A percentile compares a stretch with the other conserved stretches of the same genome.
Evolutionary conservation across 306 rosid species (phyloP).

Genomic region (Fragaria vesca): DNA sequence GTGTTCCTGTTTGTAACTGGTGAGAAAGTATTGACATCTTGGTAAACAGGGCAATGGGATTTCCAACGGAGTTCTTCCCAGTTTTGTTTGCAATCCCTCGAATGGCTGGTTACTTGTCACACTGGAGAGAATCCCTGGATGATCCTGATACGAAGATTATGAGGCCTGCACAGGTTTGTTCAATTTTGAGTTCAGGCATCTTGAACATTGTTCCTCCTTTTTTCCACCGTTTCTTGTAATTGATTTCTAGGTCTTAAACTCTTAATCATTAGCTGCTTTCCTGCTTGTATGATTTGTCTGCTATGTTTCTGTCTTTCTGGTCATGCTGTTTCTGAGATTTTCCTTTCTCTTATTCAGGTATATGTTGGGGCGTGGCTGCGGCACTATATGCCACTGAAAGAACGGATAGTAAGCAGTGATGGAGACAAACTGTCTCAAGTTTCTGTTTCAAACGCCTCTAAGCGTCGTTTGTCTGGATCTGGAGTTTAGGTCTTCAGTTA

Average conservation of each 20-base stretch:
- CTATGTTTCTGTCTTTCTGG: neutral
- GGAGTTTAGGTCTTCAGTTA: conserved; percentile 37
- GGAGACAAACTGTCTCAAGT: conserved; percentile 71
- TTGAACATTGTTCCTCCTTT: neutral
- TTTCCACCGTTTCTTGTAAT: neutral
- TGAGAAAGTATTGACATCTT: conserved; percentile 1
- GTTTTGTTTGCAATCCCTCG: conserved; percentile 87
- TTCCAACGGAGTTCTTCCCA: conserved; percentile 82
- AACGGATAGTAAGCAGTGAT: conserved; percentile 39
- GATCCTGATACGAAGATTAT: conserved; percentile 92
- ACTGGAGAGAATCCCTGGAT: conserved; percentile 93
- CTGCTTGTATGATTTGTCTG: neutral
- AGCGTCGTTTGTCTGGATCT: conserved; percentile 73
- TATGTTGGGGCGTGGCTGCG: conserved; percentile 81
- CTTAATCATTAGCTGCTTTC: neutral
- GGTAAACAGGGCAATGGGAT: conserved; percentile 85
- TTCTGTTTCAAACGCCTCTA: conserved; percentile 75
- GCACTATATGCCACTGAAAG: conserved; percentile 55
- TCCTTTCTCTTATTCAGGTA: conserved; percentile 45
- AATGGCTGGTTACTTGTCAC: conserved; percentile 95
- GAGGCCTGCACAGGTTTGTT: conserved; percentile 81
- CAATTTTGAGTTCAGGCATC: neutral
- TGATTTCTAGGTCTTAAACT: neutral
- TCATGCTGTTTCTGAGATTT: conserved; percentile 3
- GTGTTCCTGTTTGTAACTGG: neutral